A percentile compares a stretch with the other conserved stretches of the same genome.
phyloP scores from a whole-genome alignment of 2,329 filamentous ascomycete species.

The Aspergillus fructus region DNA sequence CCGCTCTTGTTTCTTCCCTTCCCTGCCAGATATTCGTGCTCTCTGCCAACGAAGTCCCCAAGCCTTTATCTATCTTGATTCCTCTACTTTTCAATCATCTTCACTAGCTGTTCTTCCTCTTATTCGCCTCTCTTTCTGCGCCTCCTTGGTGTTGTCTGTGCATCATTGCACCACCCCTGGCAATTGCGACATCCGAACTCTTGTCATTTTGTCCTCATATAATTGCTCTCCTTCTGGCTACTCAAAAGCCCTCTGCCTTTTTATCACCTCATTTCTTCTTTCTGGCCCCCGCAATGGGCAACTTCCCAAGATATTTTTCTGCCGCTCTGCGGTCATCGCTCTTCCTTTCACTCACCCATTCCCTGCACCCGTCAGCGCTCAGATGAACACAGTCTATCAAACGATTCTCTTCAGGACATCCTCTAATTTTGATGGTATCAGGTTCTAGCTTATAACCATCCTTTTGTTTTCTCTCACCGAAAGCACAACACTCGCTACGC shows the following conservation, averaged over 20 bases:
- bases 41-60: constrained; percentile 13
- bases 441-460: constrained; percentile 33
- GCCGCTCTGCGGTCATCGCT: constrained; percentile 18
- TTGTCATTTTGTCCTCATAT: constrained; percentile 2
- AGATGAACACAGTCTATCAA: constrained; percentile 20
- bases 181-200: constrained; percentile 15
- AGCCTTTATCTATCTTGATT: constrained; percentile 14
- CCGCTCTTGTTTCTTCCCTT: constrained; percentile 21
- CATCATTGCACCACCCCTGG: constrained; percentile 21
- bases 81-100: constrained; percentile 7
- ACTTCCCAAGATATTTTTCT: constrained; percentile 12
- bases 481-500: not conserved
- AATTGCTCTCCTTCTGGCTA: constrained; percentile 18
- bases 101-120: constrained; percentile 16
- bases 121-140: constrained; percentile 13
- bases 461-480: constrained; percentile 4
- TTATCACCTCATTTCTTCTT: constrained; percentile 16
- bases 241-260: constrained; percentile 16
- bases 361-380: constrained; percentile 25
- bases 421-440: constrained; percentile 40
- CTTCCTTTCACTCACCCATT: constrained; percentile 23
- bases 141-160: constrained; percentile 17
- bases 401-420: constrained; percentile 23
- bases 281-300: constrained; percentile 1
- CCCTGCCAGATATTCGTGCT: constrained; percentile 19